Percentiles rank a stretch among this genome's conserved stretches.
phyloP scores from a whole-genome alignment of 306 rosid genomes.

The Cicer yamashitae region DNA sequence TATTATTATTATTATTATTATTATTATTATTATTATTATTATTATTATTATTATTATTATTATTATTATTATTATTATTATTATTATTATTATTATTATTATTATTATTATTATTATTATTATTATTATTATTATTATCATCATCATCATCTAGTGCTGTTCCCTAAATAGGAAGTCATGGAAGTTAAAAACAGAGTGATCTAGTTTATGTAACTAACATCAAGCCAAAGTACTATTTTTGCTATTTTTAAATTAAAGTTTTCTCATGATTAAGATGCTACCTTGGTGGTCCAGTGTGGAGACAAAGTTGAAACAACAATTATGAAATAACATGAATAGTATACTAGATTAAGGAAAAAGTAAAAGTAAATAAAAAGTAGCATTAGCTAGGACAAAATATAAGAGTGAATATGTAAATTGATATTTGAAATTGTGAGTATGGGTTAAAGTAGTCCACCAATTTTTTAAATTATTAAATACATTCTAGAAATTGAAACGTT shows the following conservation, averaged over 20 bases:
- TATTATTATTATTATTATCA: neutral
- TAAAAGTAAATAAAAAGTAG: slow-evolving; percentile 51
- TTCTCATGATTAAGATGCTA: slow-evolving; percentile 26
- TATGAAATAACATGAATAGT: neutral
- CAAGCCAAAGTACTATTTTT: slow-evolving; percentile 15
- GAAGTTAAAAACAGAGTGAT: slow-evolving; percentile 6
- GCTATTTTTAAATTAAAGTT: neutral
- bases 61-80: too few species aligned
- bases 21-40: too few species aligned
- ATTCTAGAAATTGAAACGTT: neutral
- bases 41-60: too few species aligned
- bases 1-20: neutral
- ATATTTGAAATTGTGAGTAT: neutral
- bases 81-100: too few species aligned
- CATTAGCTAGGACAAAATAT: neutral
- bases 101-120: too few species aligned
- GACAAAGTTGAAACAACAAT: slow-evolving; percentile 45
- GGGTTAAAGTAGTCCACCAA: too few species aligned
- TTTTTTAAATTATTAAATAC: too few species aligned
- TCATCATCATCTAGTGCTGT: neutral
- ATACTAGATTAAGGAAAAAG: slow-evolving; percentile 45
- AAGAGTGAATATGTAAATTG: neutral
- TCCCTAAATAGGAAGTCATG: slow-evolving; percentile 25
- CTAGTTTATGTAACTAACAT: neutral
- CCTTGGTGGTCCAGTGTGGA: neutral